Evolutionary conservation across 177 flowering plant species (phyloP), one percentile per base, ranked within the genome.

Genomic region (Vitis hybrid): DNA sequence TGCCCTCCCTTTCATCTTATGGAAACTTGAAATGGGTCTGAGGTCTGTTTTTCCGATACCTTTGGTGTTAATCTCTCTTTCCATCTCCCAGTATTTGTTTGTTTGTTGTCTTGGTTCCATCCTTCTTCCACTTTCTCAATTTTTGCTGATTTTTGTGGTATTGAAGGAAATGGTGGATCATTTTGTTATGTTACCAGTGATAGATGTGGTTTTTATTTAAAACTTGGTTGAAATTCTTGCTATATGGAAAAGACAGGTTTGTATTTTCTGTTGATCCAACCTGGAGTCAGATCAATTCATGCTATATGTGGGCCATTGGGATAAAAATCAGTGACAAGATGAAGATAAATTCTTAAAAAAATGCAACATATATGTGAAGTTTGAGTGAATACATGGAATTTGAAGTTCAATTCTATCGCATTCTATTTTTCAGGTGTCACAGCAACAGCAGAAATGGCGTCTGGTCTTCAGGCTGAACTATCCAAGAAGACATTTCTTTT

Each of bases 401-500:
- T 13, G 8, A 15, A 8, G 67, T 71, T 75, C 9, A n/a, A 0
- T 33, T 56, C 26, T 52, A 29, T 15, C 60, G 13, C 19, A 56
- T 67, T 75, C 13, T 64, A 39, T 70, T 64, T 74, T 74, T 74
- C 68, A 78, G 77, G 63, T n/a, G 52, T 31, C 56, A 66, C 61
- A 49, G 49, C 26, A 19, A 15, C 57, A 3, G 49, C 22, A 39
- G 12, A 72, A 60, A 88, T 86, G 91, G 85, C 90, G n/a, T 73
- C 83, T 73, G 79, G 78, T 78, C 92, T 90, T n/a, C 82, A 81
- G 60, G 51, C 67, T 1, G 81, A 73, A 18, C 69, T 90, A 39
- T 80, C 86, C 5, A 83, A 81, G 72, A 78, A 77, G 65, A 81
- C 85, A 26, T 71, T 66, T 53, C 68, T 85, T 55, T 75, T 84